phyloP scores from a whole-genome alignment of 768 basidiomycete genomes.

The Gymnopilus junonius region DNA sequence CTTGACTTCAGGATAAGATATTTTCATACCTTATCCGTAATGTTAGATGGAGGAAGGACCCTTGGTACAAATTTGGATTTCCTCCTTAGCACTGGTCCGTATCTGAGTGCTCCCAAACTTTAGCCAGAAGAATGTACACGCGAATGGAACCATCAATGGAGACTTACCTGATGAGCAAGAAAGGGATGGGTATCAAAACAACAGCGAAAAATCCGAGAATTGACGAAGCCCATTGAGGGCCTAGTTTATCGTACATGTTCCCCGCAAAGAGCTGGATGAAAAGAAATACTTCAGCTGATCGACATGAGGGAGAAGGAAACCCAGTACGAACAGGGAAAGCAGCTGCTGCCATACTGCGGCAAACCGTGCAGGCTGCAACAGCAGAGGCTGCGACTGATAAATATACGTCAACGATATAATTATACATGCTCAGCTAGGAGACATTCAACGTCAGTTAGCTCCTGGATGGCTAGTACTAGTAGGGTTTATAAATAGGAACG shows the following conservation, averaged over 20 bases:
- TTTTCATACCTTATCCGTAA: no score
- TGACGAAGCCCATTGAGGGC: neutral
- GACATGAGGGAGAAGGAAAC: neutral
- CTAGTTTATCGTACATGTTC: neutral
- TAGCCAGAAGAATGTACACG: neutral
- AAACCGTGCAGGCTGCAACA: neutral
- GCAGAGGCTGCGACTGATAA: neutral
- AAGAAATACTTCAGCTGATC: neutral
- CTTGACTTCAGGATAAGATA: no score
- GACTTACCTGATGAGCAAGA: neutral
- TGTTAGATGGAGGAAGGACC: no score
- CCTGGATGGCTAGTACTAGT: no score
- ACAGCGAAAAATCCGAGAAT: neutral
- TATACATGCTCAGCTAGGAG: neutral
- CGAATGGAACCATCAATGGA: no score
- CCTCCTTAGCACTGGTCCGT: neutral
- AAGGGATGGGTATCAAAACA: neutral
- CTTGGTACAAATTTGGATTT: neutral
- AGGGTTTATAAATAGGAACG: no score
- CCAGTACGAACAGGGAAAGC: neutral
- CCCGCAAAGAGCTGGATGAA: neutral
- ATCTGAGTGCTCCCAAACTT: neutral
- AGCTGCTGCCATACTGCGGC: neutral
- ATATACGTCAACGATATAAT: neutral
- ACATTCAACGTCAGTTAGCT: neutral